These are phyloP conservation scores for Wallacemonas sp. DNA, from an alignment of 208 protist species.

Conservation along the genomic window DNA sequence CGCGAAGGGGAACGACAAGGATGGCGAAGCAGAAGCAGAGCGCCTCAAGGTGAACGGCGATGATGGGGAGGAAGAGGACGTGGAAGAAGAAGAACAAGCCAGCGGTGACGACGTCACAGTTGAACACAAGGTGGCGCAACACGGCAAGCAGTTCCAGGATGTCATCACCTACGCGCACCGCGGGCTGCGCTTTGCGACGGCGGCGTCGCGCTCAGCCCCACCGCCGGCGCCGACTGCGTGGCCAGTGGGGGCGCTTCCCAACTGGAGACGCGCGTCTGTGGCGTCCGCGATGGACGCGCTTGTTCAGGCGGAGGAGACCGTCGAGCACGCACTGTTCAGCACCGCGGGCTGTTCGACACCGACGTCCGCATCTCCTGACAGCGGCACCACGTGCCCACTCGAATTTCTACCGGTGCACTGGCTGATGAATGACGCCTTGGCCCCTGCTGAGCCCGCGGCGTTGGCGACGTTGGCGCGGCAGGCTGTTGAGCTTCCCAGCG, in stretches of 20 bases:
- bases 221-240: background rate
- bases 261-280: background rate
- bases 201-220: background rate
- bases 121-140: too few relatives aligned
- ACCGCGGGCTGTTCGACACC: too few relatives aligned
- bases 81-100: background rate
- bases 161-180: conserved; percentile 2
- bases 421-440: background rate
- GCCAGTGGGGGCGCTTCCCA: background rate
- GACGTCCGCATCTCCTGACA: too few relatives aligned
- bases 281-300: background rate
- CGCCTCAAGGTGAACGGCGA: background rate
- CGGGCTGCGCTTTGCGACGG: background rate
- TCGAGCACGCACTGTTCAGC: background rate
- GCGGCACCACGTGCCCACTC: background rate
- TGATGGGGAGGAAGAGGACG: background rate
- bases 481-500: too few relatives aligned
- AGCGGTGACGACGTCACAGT: background rate
- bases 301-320: background rate
- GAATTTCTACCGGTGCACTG: background rate
- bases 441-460: too few relatives aligned
- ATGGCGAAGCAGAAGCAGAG: too few relatives aligned
- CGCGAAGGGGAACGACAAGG: too few relatives aligned
- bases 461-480: too few relatives aligned
- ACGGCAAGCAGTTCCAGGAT: conserved; percentile 9